These are phyloP conservation scores for Coemansia sp. DNA, from an alignment of 192 early-diverging fungal genomes.

Conservation along the genomic window DNA sequence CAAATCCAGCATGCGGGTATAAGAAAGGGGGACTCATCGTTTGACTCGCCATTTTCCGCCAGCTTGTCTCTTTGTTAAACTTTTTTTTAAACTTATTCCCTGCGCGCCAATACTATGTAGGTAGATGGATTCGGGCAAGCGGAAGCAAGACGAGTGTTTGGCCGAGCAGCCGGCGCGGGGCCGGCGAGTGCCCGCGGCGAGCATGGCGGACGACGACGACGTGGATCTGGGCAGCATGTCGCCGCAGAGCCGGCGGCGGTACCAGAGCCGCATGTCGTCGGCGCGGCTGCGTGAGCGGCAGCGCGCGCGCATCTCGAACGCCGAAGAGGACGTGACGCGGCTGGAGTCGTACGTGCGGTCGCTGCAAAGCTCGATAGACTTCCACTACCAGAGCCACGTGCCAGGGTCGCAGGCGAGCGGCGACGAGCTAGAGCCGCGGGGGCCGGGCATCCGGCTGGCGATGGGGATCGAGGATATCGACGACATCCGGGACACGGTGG, in stretches of 20 bases:
- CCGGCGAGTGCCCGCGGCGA: background rate
- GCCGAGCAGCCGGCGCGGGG: background rate
- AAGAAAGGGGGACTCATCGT: background rate
- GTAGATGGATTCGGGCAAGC: background rate
- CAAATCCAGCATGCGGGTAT: background rate
- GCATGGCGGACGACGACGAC: background rate
- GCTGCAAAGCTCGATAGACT: slow-evolving; percentile 17
- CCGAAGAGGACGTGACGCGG: slow-evolving; percentile 12
- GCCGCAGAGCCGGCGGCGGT: slow-evolving; percentile 38
- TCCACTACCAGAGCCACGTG: slow-evolving; percentile 1
- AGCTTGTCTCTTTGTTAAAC: background rate
- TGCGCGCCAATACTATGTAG: background rate
- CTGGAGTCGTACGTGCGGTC: slow-evolving; percentile 20
- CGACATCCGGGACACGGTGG: slow-evolving; percentile 1
- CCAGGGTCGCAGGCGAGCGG: background rate
- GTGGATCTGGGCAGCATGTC: slow-evolving; percentile 18
- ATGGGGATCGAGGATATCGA: background rate
- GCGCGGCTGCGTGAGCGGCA: slow-evolving; percentile 44
- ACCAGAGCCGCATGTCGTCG: slow-evolving; percentile 42
- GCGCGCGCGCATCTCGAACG: slow-evolving; percentile 12
- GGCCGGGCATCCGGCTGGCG: background rate
- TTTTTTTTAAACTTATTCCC: background rate
- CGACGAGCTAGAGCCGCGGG: background rate
- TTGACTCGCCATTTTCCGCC: background rate
- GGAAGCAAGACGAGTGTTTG: background rate